Evolutionary conservation across 2,329 filamentous ascomycete species (phyloP).

Genomic region (Microdochium nivale): DNA sequence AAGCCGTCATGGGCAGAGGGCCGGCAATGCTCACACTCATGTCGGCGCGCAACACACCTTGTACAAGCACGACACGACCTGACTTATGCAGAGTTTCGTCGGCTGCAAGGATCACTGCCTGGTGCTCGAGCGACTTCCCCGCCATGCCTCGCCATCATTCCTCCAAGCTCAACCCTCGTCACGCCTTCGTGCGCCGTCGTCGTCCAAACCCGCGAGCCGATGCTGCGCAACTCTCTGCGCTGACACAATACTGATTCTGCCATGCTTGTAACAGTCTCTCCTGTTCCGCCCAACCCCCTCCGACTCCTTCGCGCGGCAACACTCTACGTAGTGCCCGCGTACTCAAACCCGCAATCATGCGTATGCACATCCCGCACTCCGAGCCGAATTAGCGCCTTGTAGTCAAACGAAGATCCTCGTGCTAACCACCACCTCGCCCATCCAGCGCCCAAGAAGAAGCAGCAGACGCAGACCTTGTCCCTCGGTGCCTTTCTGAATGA

Average conservation of each 20-base stretch:
- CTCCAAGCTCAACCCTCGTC: neutral
- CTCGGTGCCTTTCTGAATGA: conserved; percentile 93
- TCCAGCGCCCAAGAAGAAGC: conserved; percentile 87
- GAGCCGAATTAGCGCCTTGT: neutral
- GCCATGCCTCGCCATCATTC: neutral
- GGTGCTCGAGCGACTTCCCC: neutral
- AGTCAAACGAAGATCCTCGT: conserved; percentile 11
- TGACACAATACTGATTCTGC: conserved; percentile 6
- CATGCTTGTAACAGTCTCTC: conserved; percentile 3
- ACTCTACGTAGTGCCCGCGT: neutral
- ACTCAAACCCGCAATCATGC: conserved; percentile 50
- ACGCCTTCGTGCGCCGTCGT: neutral
- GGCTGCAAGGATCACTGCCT: no score
- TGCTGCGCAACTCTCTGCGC: neutral
- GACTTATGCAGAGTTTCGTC: no score
- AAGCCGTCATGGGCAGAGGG: neutral
- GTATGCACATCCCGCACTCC: conserved; percentile 27
- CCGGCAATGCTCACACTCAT: neutral
- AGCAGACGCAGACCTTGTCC: conserved; percentile 86
- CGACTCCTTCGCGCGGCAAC: conserved; percentile 14
- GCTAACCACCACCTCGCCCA: conserved; percentile 33
- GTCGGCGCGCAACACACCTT: neutral
- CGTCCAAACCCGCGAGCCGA: neutral
- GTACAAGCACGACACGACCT: neutral
- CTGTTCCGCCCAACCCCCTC: conserved; percentile 4